Evolutionary conservation across 805 yeast genomes (phyloP), one percentile per base, ranked within the genome.

Genomic region (Starmerella vitae): DNA sequence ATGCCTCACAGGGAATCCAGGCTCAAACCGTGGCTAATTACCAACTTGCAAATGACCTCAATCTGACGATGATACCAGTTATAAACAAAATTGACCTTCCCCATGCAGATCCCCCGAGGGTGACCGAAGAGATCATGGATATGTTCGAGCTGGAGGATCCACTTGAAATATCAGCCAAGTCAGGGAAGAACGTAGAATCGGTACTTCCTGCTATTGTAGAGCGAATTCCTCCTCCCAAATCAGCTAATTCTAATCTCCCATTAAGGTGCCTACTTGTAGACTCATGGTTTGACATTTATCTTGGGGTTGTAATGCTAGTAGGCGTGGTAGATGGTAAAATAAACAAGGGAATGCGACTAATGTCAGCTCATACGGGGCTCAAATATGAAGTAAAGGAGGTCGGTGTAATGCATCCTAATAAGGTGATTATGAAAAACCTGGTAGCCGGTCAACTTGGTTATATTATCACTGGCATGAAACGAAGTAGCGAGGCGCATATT

Each of bases 1-100:
- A 91, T 64, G 97, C 97, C 1, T 70, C 88, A 2, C 96, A 91
- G 54, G 97, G 97, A 37, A 85, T 88, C 3, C 96, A 85, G 58
- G 97, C 97, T 0, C 98, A 88, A 58, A 91, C 98, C 0, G 96
- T 88, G n/a, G 96, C 98, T 19, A 88, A 91, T 58, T 88, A 82
- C 60, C 83, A 78, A 53, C 65, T 88, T 40, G 98, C 97, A 0
- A 79, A 80, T 54, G 78, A 88, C 41, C 70, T 84, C 75, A 81
- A 78, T 8, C 68, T 91, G 45, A 75, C 76, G 48, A 63, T 88
- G 47, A 68, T 88, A 1, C 97, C 98, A 0, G 83, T 88, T 14
- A 81, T 88, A 36, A 88, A 88, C 62, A 88, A 88, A 54, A 79
- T 88, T 34, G 98, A 88, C 60, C 62, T 88, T 38, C 91, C 79